phyloP scores from a whole-genome alignment of 2,329 filamentous ascomycete species.

The Chaetoscypha palmicola region DNA sequence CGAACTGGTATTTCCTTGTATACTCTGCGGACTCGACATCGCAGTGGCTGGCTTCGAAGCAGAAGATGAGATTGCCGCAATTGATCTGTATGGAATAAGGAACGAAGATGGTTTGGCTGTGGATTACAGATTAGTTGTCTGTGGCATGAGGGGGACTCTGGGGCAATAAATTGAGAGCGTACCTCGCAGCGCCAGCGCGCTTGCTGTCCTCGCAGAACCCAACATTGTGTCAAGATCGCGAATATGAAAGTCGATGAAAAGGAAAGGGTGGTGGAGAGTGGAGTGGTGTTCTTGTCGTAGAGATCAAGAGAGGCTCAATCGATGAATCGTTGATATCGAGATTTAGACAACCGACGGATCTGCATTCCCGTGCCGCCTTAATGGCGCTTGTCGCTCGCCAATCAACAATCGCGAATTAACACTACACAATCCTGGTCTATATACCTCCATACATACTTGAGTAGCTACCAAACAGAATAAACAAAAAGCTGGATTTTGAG shows the following conservation, averaged over 20 bases:
- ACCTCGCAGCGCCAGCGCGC: constrained; percentile 39
- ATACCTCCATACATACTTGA: too few relatives aligned
- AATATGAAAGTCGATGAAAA: constrained; percentile 21
- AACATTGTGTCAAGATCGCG: constrained; percentile 32
- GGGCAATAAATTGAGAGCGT: constrained; percentile 11
- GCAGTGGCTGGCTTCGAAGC: constrained; percentile 56
- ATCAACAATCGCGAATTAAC: background rate
- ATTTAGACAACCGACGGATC: background rate
- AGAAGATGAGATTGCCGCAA: constrained; percentile 58
- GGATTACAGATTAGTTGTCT: constrained; percentile 23
- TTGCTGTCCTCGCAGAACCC: constrained; percentile 36
- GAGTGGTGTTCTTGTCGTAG: constrained; percentile 2
- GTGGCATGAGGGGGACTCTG: constrained; percentile 9
- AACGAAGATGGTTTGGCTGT: constrained; percentile 60
- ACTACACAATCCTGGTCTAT: too few relatives aligned
- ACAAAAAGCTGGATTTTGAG: too few relatives aligned
- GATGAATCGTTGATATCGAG: background rate
- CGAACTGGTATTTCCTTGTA: constrained; percentile 46
- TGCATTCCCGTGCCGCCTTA: background rate
- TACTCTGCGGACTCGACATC: constrained; percentile 43
- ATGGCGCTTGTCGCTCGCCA: background rate
- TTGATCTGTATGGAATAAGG: constrained; percentile 56
- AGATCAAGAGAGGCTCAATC: too few relatives aligned
- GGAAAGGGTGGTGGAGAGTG: constrained; percentile 14
- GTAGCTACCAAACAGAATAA: too few relatives aligned